phyloP scores from a whole-genome alignment of 1,284 basidiomycete genomes.

The Ceratobasidium sp. region DNA sequence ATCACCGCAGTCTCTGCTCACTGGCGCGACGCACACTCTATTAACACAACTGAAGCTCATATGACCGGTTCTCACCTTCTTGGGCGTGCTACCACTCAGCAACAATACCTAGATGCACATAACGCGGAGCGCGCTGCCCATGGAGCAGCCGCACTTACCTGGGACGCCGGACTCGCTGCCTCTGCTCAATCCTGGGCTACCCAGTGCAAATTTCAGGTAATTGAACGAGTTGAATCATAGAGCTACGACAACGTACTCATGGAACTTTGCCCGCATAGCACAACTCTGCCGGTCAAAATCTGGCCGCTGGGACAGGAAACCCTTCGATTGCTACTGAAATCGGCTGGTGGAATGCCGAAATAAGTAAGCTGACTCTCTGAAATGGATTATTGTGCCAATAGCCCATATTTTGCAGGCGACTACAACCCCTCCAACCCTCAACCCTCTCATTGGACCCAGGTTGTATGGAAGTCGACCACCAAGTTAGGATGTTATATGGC shows the following conservation, averaged over 20 bases:
- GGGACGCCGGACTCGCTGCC: conserved; percentile 57
- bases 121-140: conserved; percentile 57
- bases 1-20: conserved; percentile 20
- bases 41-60: conserved; percentile 1
- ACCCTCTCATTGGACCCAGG: conserved; percentile 59
- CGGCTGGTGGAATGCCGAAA: conserved; percentile 57
- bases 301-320: conserved; percentile 61
- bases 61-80: conserved; percentile 9
- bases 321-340: conserved; percentile 57
- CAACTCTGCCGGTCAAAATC: conserved; percentile 62
- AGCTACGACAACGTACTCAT: background rate
- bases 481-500: conserved; percentile 60
- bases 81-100: conserved; percentile 3
- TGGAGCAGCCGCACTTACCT: conserved; percentile 55
- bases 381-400: background rate
- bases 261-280: too few relatives aligned
- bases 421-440: conserved; percentile 48
- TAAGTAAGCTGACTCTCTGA: conserved; percentile 51
- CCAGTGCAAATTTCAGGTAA: conserved; percentile 53
- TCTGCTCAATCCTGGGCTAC: conserved; percentile 60
- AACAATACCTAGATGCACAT: conserved; percentile 53
- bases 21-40: conserved; percentile 4
- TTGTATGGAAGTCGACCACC: conserved; percentile 64
- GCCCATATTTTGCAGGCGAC: conserved; percentile 41
- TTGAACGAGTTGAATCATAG: too few relatives aligned